Evolutionary conservation across 2,329 filamentous ascomycete genomes (phyloP), one percentile per base, ranked within the genome.

Genomic region (Stagonosporopsis rhizophila): DNA sequence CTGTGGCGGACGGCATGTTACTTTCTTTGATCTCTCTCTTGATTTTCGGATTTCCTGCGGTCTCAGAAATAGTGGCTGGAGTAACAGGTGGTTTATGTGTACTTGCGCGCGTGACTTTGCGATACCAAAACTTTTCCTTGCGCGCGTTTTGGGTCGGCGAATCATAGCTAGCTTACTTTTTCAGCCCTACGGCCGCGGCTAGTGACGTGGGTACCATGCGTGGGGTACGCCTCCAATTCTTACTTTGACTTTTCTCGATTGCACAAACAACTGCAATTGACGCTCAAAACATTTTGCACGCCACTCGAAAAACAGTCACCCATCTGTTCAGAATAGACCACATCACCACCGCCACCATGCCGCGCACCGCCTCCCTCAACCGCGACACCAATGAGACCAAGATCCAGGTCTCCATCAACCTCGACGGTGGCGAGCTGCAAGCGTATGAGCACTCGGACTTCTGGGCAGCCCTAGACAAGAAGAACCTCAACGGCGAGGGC

Each of bases 311-410:
- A 17, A 12, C 19, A n/a, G 7, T n/a, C 35, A 35, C 22, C n/a
- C 12, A 30, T 25, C 9, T n/a, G 53, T 6, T 37, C 25, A 40
- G 19, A 23, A 7, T 17, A 6, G 5, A 15, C 7, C 9, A 25
- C 25, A 1, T 20, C 17, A 37, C 38, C 22, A 53, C 45, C 45
- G 53, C 60, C 56, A 70, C 56, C 25, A 74, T 72, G 68, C 66
- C 77, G 52, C 90, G 94, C 73, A 91, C 89, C 77, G 88, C 91
- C 46, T 86, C 88, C 51, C 81, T 98, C 68, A 87, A 89, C 63
- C 92, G 95, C 75, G 89, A 94, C 78, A 99, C 95, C 72, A 98
- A 98, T 81, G 95, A 99, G 82, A 99, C 95, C 75, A 96, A 96
- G 76, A 96, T 99, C 77, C 88, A 95, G 75, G 84, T 98, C 62